These are phyloP conservation scores for Balakata baccata DNA, from an alignment of 345 rosid genomes.

Conservation along the genomic window DNA sequence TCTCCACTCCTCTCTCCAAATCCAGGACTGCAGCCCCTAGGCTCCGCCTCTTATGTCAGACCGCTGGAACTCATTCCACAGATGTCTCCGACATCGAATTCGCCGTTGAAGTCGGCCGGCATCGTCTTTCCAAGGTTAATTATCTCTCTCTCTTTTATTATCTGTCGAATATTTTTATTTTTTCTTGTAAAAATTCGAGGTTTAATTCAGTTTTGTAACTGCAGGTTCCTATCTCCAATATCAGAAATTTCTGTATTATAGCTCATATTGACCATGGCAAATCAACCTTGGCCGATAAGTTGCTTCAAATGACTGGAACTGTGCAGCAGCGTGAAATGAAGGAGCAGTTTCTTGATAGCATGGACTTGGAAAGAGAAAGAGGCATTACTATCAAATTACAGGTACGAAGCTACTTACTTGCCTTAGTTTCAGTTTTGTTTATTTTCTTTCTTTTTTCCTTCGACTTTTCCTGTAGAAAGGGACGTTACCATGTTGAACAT, in stretches of 20 bases:
- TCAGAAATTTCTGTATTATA: constrained; percentile 84
- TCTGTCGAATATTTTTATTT: not conserved
- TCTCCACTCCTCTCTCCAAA: not conserved
- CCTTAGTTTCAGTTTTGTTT: not conserved
- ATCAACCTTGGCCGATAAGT: constrained; percentile 89
- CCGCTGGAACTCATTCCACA: not conserved
- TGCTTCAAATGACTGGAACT: constrained; percentile 92
- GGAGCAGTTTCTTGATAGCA: constrained; percentile 94
- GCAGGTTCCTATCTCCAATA: constrained; percentile 69
- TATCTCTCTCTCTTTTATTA: not conserved
- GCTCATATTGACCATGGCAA: constrained; percentile 99
- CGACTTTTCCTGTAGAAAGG: not conserved
- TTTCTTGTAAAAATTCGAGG: not conserved
- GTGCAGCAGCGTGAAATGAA: constrained; percentile 92
- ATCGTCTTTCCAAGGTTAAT: constrained; percentile 66
- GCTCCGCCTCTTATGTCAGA: constrained; percentile 9
- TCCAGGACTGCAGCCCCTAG: not conserved
- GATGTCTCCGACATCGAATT: constrained; percentile 26
- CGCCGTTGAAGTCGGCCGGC: constrained; percentile 53
- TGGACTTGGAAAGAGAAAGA: constrained; percentile 98
- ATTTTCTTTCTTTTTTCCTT: not conserved
- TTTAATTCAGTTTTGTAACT: not conserved
- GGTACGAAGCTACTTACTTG: constrained; percentile 28
- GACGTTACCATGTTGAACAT: not conserved
- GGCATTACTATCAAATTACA: constrained; percentile 98